Conservation (phyloP, 768 basidiomycete species). For the Leccinum subgranulosum region DNA sequence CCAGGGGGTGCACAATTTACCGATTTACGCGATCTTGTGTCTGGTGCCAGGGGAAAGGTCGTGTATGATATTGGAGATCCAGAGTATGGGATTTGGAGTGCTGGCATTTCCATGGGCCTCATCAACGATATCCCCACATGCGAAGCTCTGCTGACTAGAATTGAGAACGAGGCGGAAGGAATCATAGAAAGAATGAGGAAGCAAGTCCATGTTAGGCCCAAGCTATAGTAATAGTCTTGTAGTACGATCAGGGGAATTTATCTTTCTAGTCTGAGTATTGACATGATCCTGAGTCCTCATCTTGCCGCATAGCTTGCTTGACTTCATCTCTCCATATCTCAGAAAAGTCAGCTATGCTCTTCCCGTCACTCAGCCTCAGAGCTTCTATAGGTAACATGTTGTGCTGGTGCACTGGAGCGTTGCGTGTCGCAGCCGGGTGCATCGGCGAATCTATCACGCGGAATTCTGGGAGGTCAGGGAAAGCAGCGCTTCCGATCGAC, state of each 20-base stretch:
- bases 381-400: slow-evolving; percentile 94
- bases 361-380: slow-evolving; percentile 72
- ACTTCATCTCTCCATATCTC: slow-evolving; percentile 59
- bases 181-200: slow-evolving; percentile 50
- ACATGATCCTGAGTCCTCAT: slow-evolving; percentile 5
- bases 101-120: slow-evolving; percentile 61
- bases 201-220: slow-evolving; percentile 16
- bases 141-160: slow-evolving; percentile 58
- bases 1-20: slow-evolving; percentile 88
- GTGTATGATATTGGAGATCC: slow-evolving; percentile 85
- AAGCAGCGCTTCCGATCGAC: not conserved
- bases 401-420: slow-evolving; percentile 73
- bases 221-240: slow-evolving; percentile 13
- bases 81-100: slow-evolving; percentile 86
- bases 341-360: slow-evolving; percentile 70
- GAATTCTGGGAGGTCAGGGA: slow-evolving; percentile 38
- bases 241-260: not conserved
- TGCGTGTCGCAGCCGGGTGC: slow-evolving; percentile 66
- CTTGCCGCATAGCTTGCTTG: slow-evolving; percentile 28
- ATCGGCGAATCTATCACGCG: slow-evolving; percentile 70
- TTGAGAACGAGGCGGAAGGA: slow-evolving; percentile 75
- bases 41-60: slow-evolving; percentile 61
- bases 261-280: not conserved
- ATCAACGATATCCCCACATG: slow-evolving; percentile 87
- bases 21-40: slow-evolving; percentile 74